Percentiles rank a stretch among this genome's conserved stretches.
Evolutionary conservation across 2,329 filamentous ascomycete genomes (phyloP).

Genomic region (Arthroderma uncinatum): DNA sequence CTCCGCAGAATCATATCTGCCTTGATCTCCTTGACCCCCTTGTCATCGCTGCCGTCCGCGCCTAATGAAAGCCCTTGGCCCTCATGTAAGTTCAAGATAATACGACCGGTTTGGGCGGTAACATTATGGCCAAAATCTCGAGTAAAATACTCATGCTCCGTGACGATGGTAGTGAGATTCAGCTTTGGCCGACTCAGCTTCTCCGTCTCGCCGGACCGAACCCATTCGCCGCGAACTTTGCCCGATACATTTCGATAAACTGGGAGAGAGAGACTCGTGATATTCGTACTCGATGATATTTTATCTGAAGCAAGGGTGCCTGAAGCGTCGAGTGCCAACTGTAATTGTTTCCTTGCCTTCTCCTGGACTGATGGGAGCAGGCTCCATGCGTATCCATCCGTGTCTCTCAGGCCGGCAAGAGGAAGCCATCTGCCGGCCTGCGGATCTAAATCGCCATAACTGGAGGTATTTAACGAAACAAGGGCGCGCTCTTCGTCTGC

Average conservation of each 20-base stretch:
- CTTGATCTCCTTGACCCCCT: constrained; percentile 56
- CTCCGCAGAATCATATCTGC: constrained; percentile 64
- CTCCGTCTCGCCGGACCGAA: constrained; percentile 42
- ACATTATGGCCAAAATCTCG: constrained; percentile 66
- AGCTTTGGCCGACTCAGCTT: constrained; percentile 37
- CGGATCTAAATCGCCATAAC: constrained; percentile 43
- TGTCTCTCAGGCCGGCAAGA: constrained; percentile 62
- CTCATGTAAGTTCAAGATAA: constrained; percentile 58
- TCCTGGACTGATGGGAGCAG: constrained; percentile 56
- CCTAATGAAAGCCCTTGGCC: constrained; percentile 29
- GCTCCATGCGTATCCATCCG: constrained; percentile 69
- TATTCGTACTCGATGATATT: constrained; percentile 19
- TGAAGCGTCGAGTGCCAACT: constrained; percentile 23
- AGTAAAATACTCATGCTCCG: constrained; percentile 55
- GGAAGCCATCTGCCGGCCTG: constrained; percentile 47
- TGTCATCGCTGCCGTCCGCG: constrained; percentile 36
- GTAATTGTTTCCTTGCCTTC: constrained; percentile 49
- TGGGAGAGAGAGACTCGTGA: constrained; percentile 36
- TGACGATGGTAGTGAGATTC: constrained; percentile 56
- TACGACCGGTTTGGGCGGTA: constrained; percentile 58
- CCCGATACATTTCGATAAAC: constrained; percentile 74
- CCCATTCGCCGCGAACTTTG: constrained; percentile 65
- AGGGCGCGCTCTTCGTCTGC: constrained; percentile 42
- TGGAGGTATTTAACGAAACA: constrained; percentile 39
- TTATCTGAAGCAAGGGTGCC: constrained; percentile 16